Conservation (phyloP, 2,329 filamentous ascomycete species). For the Phoma sp. region DNA sequence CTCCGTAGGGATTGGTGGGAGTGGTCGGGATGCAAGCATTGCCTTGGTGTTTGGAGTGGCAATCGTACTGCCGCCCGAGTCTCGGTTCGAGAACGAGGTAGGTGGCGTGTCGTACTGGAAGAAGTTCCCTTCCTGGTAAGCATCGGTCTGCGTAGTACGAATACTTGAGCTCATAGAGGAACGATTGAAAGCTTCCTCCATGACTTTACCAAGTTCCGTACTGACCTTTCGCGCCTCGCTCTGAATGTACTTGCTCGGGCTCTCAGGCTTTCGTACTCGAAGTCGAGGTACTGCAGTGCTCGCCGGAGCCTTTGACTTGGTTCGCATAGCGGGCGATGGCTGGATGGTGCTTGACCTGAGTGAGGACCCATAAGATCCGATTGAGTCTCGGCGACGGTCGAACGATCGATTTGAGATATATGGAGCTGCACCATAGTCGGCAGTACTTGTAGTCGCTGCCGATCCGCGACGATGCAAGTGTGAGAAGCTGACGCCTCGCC, state of each 20-base stretch:
- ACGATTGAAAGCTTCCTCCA: constrained; percentile 90
- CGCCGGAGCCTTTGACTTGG: constrained; percentile 35
- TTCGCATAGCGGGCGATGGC: constrained; percentile 38
- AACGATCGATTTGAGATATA: constrained; percentile 43
- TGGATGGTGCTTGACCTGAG: constrained; percentile 26
- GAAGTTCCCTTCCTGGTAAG: constrained; percentile 39
- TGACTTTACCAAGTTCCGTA: constrained; percentile 84
- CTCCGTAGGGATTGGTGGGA: constrained; percentile 55
- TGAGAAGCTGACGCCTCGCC: constrained; percentile 69
- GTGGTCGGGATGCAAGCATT: constrained; percentile 50
- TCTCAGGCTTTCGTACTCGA: constrained; percentile 51
- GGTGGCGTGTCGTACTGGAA: constrained; percentile 61
- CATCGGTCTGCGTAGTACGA: constrained; percentile 48
- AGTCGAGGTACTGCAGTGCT: constrained; percentile 35
- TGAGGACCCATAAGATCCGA: constrained; percentile 34
- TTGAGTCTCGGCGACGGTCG: constrained; percentile 28
- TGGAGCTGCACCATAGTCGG: constrained; percentile 33
- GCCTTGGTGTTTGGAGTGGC: constrained; percentile 37
- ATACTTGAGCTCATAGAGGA: constrained; percentile 63
- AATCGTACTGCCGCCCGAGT: constrained; percentile 42
- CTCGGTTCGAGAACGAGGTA: constrained; percentile 56
- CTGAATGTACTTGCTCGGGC: constrained; percentile 64
- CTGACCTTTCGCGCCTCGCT: constrained; percentile 87
- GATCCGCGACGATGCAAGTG: constrained; percentile 59
- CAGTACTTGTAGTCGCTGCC: constrained; percentile 50